phyloP scores from a whole-genome alignment of 805 yeast species.

The Kluyveromyces lactis region DNA sequence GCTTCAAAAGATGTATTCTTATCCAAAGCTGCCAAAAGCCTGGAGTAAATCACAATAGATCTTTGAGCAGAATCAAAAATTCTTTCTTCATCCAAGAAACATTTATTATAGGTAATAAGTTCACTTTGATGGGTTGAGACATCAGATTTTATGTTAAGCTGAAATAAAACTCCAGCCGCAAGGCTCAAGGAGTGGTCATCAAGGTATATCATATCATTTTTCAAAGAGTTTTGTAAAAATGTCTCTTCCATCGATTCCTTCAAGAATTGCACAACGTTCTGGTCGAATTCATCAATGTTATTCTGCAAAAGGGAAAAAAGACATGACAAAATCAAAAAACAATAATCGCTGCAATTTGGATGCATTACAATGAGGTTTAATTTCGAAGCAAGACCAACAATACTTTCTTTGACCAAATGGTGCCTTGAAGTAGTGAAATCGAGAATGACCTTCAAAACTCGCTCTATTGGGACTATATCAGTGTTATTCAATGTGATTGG shows the following conservation, averaged over 20 bases:
- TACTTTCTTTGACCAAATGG: conserved; percentile 22
- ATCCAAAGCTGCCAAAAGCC: conserved; percentile 46
- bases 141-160: conserved; percentile 27
- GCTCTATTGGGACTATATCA: conserved; percentile 24
- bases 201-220: conserved; percentile 7
- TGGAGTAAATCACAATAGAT: conserved; percentile 34
- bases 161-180: conserved; percentile 29
- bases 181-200: conserved; percentile 22
- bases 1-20: conserved; percentile 26
- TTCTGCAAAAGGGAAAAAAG: conserved; percentile 21
- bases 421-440: conserved; percentile 28
- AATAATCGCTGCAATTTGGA: conserved; percentile 14
- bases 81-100: conserved; percentile 29
- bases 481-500: conserved; percentile 19
- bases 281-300: conserved; percentile 14
- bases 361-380: conserved; percentile 9
- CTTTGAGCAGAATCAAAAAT: conserved; percentile 19
- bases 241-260: conserved; percentile 16
- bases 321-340: conserved; percentile 22
- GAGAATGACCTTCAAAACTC: conserved; percentile 29
- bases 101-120: conserved; percentile 29
- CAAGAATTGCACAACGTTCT: conserved; percentile 11
- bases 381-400: conserved; percentile 16
- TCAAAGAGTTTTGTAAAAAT: conserved; percentile 10
- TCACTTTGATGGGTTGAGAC: conserved; percentile 36